Evolutionary conservation across 352 stramenopile genomes (phyloP), one percentile per base, ranked within the genome.

Genomic region (Pythium pyrilobum): DNA sequence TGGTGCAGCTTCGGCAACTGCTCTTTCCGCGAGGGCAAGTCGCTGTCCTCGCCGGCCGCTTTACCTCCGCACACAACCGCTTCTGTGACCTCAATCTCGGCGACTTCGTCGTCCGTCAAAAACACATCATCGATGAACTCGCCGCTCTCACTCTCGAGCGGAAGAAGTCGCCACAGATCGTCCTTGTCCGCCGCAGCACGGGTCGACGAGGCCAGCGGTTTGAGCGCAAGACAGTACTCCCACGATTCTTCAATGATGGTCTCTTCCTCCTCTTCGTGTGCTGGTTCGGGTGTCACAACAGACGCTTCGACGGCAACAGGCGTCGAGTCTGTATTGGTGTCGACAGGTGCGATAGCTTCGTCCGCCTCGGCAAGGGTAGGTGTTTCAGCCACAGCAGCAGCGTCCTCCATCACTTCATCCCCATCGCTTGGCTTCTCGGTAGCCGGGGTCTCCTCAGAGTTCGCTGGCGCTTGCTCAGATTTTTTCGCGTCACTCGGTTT

Each of bases 21-120:
- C 43, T 74, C 52, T 43, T 81, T 77, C 76, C 72, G 85, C 15
- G 12, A 15, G 0, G 15, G 43, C 42, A 18, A 64, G 37, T 48
- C 28, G 23, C 16, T 49, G 0, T 11, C 47, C n/a, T 56, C 50
- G 43, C 44, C 29, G 40, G 48, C 62, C 21, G 62, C 71, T 0
- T 58, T 71, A 24, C 47, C 36, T 32, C 47, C 36, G 36, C 81
- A 91, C 13, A 88, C 76, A 43, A 89, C 76, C 20, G 77, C 66
- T 45, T 88, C 77, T 5, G 67, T 73, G 8, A 91, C 59, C 57
- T 88, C 76, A 44, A 91, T 80, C n/a, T 71, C 64, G 25, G 41
- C 49, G 15, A 91, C 62, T 59, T 89, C 68, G 16, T 85, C 62
- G 6, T 86, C 67, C 5, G 65, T 83, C 37, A 89, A 46, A 29